Evolutionary conservation across 2,329 filamentous ascomycete genomes (phyloP).

Genomic region (Fusarium nelsonii): DNA sequence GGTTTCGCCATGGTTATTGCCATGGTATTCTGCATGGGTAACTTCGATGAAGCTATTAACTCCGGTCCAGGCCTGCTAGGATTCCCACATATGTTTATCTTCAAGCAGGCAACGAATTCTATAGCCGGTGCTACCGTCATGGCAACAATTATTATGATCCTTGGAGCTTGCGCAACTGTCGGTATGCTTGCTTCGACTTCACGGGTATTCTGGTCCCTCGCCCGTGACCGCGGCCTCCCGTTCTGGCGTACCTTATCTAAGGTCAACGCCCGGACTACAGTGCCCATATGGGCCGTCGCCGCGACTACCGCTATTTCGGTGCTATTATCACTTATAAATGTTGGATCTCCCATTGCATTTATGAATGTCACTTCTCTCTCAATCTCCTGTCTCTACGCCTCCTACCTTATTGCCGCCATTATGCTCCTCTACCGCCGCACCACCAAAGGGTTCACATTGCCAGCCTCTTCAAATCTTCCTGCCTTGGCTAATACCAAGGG

Average conservation of each 20-base stretch:
- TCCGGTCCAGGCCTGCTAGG: slow-evolving; percentile 20
- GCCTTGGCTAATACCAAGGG: not conserved
- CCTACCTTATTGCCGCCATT: slow-evolving; percentile 32
- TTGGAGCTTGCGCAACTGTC: slow-evolving; percentile 33
- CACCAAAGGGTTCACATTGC: slow-evolving; percentile 33
- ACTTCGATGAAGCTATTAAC: slow-evolving; percentile 35
- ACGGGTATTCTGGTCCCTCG: slow-evolving; percentile 40
- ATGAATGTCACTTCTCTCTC: slow-evolving; percentile 38
- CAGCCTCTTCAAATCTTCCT: not conserved
- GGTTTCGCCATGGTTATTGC: slow-evolving; percentile 39
- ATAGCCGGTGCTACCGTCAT: slow-evolving; percentile 30
- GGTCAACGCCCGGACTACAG: not conserved
- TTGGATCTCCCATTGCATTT: slow-evolving; percentile 37
- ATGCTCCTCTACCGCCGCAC: slow-evolving; percentile 39
- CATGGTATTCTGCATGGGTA: slow-evolving; percentile 36
- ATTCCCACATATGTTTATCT: slow-evolving; percentile 37
- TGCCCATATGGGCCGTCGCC: slow-evolving; percentile 29
- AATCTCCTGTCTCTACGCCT: slow-evolving; percentile 36
- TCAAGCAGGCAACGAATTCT: slow-evolving; percentile 37
- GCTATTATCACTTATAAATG: slow-evolving; percentile 37
- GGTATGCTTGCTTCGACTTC: slow-evolving; percentile 38
- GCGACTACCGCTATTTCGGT: slow-evolving; percentile 32
- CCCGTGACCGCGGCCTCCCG: slow-evolving; percentile 35
- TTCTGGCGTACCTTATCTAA: slow-evolving; percentile 32
- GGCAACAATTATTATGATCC: slow-evolving; percentile 32